These are phyloP conservation scores for Saccharomycopsis microspora DNA, from an alignment of 805 yeast genomes.

Conservation along the genomic window DNA sequence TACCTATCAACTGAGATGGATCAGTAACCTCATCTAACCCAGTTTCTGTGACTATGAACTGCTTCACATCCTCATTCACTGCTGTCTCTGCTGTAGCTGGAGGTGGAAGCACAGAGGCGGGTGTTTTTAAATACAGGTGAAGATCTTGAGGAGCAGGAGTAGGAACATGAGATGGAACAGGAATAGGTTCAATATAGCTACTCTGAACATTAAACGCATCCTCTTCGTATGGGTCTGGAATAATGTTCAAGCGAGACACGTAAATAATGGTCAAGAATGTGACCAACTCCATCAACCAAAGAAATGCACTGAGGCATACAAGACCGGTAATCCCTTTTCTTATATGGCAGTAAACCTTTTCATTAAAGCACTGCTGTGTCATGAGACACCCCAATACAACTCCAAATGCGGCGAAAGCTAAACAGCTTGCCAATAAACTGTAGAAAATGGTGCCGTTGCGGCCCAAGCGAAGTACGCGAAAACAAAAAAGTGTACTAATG, in stretches of 20 bases:
- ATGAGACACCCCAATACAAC: constrained; percentile 12
- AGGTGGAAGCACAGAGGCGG: neutral
- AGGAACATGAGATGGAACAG: neutral
- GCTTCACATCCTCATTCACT: neutral
- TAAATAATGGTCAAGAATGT: constrained; percentile 14
- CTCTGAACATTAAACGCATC: neutral
- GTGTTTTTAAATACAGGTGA: constrained; percentile 3
- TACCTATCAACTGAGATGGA: constrained; percentile 7
- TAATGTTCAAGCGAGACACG: constrained; percentile 11
- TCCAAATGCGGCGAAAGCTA: constrained; percentile 16
- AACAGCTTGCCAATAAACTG: constrained; percentile 2
- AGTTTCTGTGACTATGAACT: constrained; percentile 13
- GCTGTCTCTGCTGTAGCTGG: neutral
- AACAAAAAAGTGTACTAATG: constrained; percentile 7
- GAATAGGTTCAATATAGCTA: neutral
- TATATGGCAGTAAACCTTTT: constrained; percentile 8
- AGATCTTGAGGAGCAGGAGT: neutral
- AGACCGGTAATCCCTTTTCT: constrained; percentile 14
- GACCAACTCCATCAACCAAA: constrained; percentile 16
- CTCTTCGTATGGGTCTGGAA: constrained; percentile 9
- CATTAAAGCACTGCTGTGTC: constrained; percentile 7
- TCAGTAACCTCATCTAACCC: constrained; percentile 11
- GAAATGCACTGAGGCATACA: constrained; percentile 14
- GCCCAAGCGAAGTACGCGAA: constrained; percentile 11
- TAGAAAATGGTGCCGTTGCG: constrained; percentile 13